Percentiles rank a stretch among this genome's conserved stretches.
Conservation (phyloP, 495 filamentous ascomycete genomes). For the Penicillium canescens region DNA sequence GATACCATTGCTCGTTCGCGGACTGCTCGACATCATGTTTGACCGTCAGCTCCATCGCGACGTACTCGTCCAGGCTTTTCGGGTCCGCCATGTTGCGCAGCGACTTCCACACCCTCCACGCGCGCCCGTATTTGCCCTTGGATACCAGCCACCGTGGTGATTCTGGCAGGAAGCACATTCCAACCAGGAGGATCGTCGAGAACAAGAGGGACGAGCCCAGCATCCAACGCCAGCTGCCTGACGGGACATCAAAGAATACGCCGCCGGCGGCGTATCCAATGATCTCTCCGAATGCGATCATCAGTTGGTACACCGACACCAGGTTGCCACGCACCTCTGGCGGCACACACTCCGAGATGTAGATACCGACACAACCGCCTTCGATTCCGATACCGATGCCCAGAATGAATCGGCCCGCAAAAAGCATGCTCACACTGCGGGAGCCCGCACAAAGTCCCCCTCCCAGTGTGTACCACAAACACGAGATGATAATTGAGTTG, state of each 20-base stretch:
- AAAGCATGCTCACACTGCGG: conserved; percentile 60
- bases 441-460: conserved; percentile 60
- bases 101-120: conserved; percentile 60
- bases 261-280: conserved; percentile 62
- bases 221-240: conserved; percentile 64
- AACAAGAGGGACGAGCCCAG: conserved; percentile 65
- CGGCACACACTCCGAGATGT: conserved; percentile 53
- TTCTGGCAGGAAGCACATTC: conserved; percentile 62
- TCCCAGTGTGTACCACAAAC: conserved; percentile 58
- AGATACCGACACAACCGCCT: conserved; percentile 61
- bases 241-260: conserved; percentile 55
- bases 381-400: conserved; percentile 61
- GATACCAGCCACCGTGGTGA: conserved; percentile 59
- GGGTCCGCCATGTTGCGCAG: conserved; percentile 52
- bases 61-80: conserved; percentile 59
- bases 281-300: conserved; percentile 64
- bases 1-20: conserved; percentile 39
- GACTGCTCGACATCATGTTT: conserved; percentile 45
- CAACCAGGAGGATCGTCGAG: conserved; percentile 58
- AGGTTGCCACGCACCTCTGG: conserved; percentile 58
- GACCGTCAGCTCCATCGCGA: conserved; percentile 59
- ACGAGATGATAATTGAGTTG: conserved; percentile 60
- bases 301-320: conserved; percentile 63
- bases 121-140: conserved; percentile 47
- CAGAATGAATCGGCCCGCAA: conserved; percentile 59